Base-by-base conservation (phyloP, 2,329 filamentous ascomycete genomes). In the Pyrenophora teres region DNA sequence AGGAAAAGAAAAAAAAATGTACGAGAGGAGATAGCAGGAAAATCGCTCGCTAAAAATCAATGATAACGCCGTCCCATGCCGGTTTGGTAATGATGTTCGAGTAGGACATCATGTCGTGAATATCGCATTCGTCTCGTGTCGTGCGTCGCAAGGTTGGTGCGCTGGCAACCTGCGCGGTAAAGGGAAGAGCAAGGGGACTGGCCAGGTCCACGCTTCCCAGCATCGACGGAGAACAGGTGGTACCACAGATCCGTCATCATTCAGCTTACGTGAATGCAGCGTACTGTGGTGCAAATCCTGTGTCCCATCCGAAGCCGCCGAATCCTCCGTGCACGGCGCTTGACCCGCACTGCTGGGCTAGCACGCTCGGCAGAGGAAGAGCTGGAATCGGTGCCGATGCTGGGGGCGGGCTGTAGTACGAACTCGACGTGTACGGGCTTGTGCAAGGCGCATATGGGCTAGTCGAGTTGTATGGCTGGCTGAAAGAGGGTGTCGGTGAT, bases 301-400 rank as follows among this genome's bases (percentile, higher is more conserved):
- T 88, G 73, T 88, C 90, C 90, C 91, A 96, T 64, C 89, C 90
- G 73, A 95, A 95, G 60, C 86, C 67, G 63, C 84, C 83, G 78
- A 89, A 92, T 54, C 86, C 87, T 55, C 87, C 80, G 62, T 76
- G 69, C 55, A 72, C 64, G 52, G 69, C 71, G 70, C 87, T 87
- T 52, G 92, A 85, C 65, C 91, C 90, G 76, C 93, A 97, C 66
- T 85, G 81, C 72, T 90, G 90, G 65, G 89, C 84, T 56, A 96
- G 80, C 84, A 92, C 89, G 78, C 90, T 96, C 37, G 92, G 92
- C 46, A 97, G 81, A 41, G 92, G 89, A 39, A 96, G 82, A 36
- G 87, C 80, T 18, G 90, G 84, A 60, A 95, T 87, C 42, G 90
- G 85, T 18, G 89, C 85, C 37, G 86, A 84, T 52, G 88, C 85